Evolutionary conservation across 306 rosid species (phyloP).

Genomic region (Prunus salicina): DNA sequence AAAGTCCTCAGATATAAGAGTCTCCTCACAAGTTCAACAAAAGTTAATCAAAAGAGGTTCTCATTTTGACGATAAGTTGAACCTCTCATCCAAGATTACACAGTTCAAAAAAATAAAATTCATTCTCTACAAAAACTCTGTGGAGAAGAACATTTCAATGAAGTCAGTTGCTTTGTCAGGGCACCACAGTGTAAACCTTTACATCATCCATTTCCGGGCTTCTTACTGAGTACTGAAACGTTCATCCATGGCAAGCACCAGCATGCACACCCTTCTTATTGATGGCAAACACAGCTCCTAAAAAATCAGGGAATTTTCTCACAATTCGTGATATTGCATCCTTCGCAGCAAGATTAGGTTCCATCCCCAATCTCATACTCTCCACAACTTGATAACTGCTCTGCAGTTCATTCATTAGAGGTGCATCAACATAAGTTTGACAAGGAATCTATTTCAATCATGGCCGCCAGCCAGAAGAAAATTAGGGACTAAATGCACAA

Average conservation of each 20-base stretch:
- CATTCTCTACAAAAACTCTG: no score
- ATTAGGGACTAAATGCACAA: not conserved
- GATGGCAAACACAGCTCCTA: conserved; percentile 85
- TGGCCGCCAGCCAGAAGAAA: not conserved
- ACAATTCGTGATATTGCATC: conserved; percentile 79
- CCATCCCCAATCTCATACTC: conserved; percentile 92
- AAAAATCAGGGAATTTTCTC: conserved; percentile 63
- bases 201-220: conserved; percentile 70
- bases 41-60: no score
- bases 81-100: no score
- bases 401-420: conserved; percentile 26
- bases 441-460: not conserved
- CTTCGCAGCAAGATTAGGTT: conserved; percentile 70
- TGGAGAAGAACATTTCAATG: no score
- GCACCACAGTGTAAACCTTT: conserved; percentile 72
- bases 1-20: no score
- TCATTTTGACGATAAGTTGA: no score
- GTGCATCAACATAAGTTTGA: not conserved
- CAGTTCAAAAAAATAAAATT: no score
- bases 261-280: conserved; percentile 71
- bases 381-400: conserved; percentile 98
- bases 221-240: conserved; percentile 80
- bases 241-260: conserved; percentile 95
- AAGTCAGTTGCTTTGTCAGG: conserved; percentile 20
- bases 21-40: no score